Evolutionary conservation across 257 asterid species (phyloP).

Genomic region (Verbena officinalis): DNA sequence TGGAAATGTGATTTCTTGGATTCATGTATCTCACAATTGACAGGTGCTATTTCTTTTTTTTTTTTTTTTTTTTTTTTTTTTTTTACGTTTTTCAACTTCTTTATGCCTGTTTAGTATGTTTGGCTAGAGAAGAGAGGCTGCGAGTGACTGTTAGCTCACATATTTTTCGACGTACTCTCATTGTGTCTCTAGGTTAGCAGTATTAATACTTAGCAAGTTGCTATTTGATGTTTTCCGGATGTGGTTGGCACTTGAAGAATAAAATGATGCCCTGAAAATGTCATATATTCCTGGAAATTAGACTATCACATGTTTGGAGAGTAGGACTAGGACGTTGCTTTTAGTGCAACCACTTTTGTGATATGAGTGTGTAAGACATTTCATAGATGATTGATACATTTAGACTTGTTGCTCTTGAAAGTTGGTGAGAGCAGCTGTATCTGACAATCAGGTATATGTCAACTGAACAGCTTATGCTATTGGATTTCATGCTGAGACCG

Average conservation of each 20-base stretch:
- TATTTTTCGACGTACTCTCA: constrained; percentile 2
- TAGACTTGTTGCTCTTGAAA: constrained; percentile 12
- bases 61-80: neutral
- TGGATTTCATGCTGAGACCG: constrained; percentile 59
- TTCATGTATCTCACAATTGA: neutral
- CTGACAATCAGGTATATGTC: constrained; percentile 24
- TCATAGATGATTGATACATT: constrained; percentile 16
- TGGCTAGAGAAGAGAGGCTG: constrained; percentile 2
- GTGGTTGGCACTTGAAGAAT: constrained; percentile 18
- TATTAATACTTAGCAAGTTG: constrained; percentile 9
- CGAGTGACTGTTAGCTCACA: constrained; percentile 9
- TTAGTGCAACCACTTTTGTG: constrained; percentile 9
- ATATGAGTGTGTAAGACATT: neutral
- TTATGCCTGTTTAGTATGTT: constrained; percentile 8
- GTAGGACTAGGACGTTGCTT: constrained; percentile 5
- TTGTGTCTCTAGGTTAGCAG: neutral
- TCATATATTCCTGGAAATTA: constrained; percentile 5
- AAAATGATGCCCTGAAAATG: neutral
- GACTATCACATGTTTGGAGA: constrained; percentile 1
- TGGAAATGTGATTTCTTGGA: constrained; percentile 16
- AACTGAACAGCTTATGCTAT: constrained; percentile 69
- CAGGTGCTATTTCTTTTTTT: neutral
- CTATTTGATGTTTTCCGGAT: constrained; percentile 3
- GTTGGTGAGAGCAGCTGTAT: constrained; percentile 21
- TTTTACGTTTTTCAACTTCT: neutral